Evolutionary conservation across 2,329 filamentous ascomycete genomes (phyloP).

Genomic region (Colletotrichum sp.): DNA sequence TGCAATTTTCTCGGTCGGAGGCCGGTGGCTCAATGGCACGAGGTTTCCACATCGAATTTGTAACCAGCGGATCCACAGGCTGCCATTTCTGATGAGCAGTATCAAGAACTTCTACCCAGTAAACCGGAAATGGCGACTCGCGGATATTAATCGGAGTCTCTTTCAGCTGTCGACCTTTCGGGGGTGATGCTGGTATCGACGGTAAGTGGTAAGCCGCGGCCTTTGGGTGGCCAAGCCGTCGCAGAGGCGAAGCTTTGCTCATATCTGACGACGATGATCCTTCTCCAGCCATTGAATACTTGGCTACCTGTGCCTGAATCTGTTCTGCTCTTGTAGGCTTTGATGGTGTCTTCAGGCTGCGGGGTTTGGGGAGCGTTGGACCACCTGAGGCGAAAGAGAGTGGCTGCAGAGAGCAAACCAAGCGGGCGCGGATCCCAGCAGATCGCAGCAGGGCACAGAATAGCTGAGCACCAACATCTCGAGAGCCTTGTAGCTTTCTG

Average conservation of each 20-base stretch:
- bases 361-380: constrained; percentile 51
- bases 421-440: constrained; percentile 79
- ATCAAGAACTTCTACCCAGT: constrained; percentile 94
- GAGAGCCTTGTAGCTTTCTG: constrained; percentile 74
- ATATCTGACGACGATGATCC: constrained; percentile 29
- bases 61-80: constrained; percentile 84
- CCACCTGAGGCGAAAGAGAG: constrained; percentile 69
- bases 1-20: constrained; percentile 74
- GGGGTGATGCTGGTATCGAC: constrained; percentile 41
- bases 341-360: constrained; percentile 31
- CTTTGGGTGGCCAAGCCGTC: constrained; percentile 58
- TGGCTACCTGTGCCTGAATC: constrained; percentile 43
- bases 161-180: constrained; percentile 28
- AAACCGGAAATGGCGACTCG: constrained; percentile 82
- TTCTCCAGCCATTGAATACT: constrained; percentile 35
- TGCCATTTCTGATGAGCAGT: constrained; percentile 90
- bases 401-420: constrained; percentile 90
- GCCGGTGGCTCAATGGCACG: constrained; percentile 82
- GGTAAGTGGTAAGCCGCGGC: constrained; percentile 60
- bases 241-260: constrained; percentile 43
- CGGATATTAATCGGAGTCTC: constrained; percentile 51
- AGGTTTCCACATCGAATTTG: constrained; percentile 75
- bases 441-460: constrained; percentile 87
- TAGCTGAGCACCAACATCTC: constrained; percentile 87
- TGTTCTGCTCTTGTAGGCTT: constrained; percentile 38